These are phyloP conservation scores for Xylaria sp. DNA, from an alignment of 2,329 filamentous ascomycete genomes.

Conservation along the genomic window DNA sequence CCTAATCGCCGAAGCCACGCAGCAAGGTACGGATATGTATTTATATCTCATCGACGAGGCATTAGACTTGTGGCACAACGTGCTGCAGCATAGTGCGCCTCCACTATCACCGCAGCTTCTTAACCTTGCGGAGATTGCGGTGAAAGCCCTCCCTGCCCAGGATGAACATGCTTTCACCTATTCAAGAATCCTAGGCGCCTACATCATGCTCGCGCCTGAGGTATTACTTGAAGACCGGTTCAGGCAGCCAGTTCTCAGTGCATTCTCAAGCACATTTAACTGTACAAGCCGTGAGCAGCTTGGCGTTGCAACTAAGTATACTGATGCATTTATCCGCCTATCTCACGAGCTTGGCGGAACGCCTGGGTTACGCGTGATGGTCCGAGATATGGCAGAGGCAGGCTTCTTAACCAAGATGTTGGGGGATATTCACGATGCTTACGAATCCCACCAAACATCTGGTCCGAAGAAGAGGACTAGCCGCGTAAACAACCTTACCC, in stretches of 20 bases:
- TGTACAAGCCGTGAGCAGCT: constrained; percentile 61
- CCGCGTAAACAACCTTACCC: constrained; percentile 72
- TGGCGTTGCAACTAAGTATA: constrained; percentile 59
- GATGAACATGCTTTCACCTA: constrained; percentile 64
- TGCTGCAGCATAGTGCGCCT: constrained; percentile 67
- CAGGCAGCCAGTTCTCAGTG: constrained; percentile 53
- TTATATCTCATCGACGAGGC: constrained; percentile 90
- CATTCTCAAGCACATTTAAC: constrained; percentile 53
- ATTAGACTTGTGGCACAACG: constrained; percentile 82
- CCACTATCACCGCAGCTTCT: constrained; percentile 66
- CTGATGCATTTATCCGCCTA: constrained; percentile 67
- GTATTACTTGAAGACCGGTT: constrained; percentile 62
- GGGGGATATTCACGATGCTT: constrained; percentile 66
- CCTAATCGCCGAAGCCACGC: constrained; percentile 77
- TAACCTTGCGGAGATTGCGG: constrained; percentile 61
- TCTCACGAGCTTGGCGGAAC: constrained; percentile 65
- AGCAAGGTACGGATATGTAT: constrained; percentile 73
- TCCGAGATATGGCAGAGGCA: constrained; percentile 65
- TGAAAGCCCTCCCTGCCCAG: constrained; percentile 69
- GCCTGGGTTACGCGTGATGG: constrained; percentile 63
- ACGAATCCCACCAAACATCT: constrained; percentile 77
- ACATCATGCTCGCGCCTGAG: constrained; percentile 70
- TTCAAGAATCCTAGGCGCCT: constrained; percentile 68
- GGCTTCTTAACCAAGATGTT: constrained; percentile 67
- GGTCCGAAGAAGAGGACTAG: constrained; percentile 75